phyloP scores from a whole-genome alignment of 495 filamentous ascomycete genomes.

The Penicillium malachiteum region DNA sequence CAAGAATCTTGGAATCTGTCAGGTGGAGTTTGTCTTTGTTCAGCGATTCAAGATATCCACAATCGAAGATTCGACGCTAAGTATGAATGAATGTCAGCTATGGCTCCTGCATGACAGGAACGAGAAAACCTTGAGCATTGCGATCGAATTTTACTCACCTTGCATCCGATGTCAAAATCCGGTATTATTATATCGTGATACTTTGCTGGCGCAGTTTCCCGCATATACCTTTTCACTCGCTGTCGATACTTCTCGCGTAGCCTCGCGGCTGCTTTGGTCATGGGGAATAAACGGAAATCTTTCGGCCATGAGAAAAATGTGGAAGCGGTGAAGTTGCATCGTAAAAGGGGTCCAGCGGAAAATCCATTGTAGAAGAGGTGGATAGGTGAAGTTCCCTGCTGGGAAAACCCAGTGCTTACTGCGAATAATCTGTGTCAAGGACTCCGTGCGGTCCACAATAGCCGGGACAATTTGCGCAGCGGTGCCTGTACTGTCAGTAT shows the following conservation, averaged over 20 bases:
- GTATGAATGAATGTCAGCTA: too few relatives aligned
- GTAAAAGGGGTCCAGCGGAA: neutral
- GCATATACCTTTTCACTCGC: neutral
- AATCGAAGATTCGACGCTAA: neutral
- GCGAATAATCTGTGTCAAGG: slow-evolving; percentile 30
- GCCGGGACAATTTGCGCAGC: slow-evolving; percentile 47
- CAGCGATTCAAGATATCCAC: neutral
- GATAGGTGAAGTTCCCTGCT: neutral
- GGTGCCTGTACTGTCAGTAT: slow-evolving; percentile 26
- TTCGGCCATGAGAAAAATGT: neutral
- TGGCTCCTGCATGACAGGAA: too few relatives aligned
- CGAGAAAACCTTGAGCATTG: too few relatives aligned
- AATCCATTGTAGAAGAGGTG: neutral
- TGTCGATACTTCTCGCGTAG: neutral
- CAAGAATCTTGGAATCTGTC: neutral
- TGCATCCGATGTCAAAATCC: neutral
- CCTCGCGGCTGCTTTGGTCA: neutral
- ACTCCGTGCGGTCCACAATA: slow-evolving; percentile 27
- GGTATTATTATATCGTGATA: neutral
- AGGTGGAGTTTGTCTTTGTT: neutral
- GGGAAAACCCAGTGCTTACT: slow-evolving; percentile 25
- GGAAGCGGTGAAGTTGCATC: neutral
- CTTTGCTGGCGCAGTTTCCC: neutral
- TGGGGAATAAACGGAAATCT: neutral
- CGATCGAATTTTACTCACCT: neutral